Conservation (phyloP, 176 grass and related monocot genomes). For the Thinopyrum elongatum region DNA sequence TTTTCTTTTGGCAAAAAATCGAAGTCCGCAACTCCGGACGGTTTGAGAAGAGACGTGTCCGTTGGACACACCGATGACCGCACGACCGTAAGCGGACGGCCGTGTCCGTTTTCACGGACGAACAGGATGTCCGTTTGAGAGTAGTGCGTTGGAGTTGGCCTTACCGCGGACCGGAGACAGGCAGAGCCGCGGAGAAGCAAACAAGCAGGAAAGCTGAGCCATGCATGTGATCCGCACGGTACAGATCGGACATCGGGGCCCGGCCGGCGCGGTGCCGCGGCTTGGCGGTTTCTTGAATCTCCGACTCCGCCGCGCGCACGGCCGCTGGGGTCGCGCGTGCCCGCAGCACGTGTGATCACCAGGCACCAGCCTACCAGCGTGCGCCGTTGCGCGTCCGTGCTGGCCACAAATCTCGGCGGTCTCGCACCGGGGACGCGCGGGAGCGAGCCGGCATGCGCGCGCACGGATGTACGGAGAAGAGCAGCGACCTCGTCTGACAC, state of each 20-base stretch:
- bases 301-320: constrained; percentile 3
- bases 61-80: no score
- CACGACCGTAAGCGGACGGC: no score
- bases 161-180: background rate
- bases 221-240: constrained; percentile 22
- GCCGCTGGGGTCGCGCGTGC: background rate
- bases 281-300: background rate
- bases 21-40: no score
- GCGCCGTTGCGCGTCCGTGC: background rate
- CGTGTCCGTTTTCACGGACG: no score
- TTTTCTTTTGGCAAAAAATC: no score
- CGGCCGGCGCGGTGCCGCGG: background rate
- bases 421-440: background rate
- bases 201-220: background rate
- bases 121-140: no score
- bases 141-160: no score
- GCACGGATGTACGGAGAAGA: background rate
- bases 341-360: background rate
- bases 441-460: background rate
- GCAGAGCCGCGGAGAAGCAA: background rate
- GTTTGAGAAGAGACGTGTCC: no score
- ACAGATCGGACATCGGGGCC: constrained; percentile 14
- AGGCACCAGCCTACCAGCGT: background rate
- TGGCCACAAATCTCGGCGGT: background rate
- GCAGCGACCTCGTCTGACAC: background rate